Evolutionary conservation across 495 filamentous ascomycete genomes (phyloP).

Genomic region (Podospora bellae-mahoneyi): DNA sequence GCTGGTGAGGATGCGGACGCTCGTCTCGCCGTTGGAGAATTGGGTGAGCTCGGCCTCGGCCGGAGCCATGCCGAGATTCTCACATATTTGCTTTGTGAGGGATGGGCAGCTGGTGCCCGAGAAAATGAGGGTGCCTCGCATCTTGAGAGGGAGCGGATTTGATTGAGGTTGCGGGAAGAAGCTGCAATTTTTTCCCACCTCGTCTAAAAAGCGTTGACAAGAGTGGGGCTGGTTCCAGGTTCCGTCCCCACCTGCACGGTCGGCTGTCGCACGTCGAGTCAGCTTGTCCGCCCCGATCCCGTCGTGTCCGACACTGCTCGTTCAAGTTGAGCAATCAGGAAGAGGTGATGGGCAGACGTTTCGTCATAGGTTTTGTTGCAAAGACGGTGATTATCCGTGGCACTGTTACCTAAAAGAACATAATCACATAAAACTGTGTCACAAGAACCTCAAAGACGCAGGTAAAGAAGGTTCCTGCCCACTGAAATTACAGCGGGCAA

Average conservation of each 20-base stretch:
- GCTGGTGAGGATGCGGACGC: slow-evolving; percentile 87
- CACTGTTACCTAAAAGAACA: too few species aligned
- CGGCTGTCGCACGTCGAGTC: not conserved
- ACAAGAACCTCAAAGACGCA: too few species aligned
- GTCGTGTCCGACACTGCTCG: too few species aligned
- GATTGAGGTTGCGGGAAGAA: slow-evolving; percentile 11
- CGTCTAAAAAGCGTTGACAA: slow-evolving; percentile 14
- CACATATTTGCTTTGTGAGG: slow-evolving; percentile 56
- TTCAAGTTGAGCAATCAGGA: too few species aligned
- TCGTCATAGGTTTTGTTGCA: too few species aligned
- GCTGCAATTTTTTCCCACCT: not conserved
- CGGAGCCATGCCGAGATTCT: slow-evolving; percentile 55
- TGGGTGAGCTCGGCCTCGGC: slow-evolving; percentile 57
- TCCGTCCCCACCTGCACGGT: not conserved
- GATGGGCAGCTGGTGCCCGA: slow-evolving; percentile 55
- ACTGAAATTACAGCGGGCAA: too few species aligned
- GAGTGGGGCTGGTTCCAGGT: slow-evolving; percentile 7
- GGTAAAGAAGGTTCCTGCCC: too few species aligned
- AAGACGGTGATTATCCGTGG: too few species aligned
- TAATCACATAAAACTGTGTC: too few species aligned
- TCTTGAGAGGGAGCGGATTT: slow-evolving; percentile 29
- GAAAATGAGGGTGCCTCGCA: slow-evolving; percentile 58
- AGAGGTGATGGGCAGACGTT: too few species aligned
- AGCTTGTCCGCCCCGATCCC: not conserved
- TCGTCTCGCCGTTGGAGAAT: slow-evolving; percentile 82